phyloP scores from a whole-genome alignment of 495 filamentous ascomycete genomes.

The Tuber magnatum region DNA sequence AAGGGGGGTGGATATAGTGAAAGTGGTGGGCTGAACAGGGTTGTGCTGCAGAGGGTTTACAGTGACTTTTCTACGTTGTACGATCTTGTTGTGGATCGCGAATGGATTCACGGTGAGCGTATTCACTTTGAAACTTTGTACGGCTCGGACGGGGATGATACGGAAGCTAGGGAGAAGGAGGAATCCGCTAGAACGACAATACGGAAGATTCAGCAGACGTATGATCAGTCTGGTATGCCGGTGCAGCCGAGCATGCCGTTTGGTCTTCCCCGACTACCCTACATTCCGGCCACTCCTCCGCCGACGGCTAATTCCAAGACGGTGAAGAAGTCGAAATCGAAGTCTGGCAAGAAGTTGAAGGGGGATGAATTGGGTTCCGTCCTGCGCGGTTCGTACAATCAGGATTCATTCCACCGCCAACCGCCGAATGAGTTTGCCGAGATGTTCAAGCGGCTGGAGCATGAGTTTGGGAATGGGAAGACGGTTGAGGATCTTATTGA shows the following conservation, averaged over 20 bases:
- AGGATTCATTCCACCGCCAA: conserved; percentile 53
- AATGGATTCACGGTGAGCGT: conserved; percentile 48
- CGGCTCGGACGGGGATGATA: conserved; percentile 43
- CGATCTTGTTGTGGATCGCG: conserved; percentile 77
- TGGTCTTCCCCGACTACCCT: conserved; percentile 73
- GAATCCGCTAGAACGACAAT: conserved; percentile 50
- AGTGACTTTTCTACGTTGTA: conserved; percentile 79
- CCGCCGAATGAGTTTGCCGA: conserved; percentile 62
- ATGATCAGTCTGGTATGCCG: conserved; percentile 77
- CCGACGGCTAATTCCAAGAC: conserved; percentile 55
- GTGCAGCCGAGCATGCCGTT: conserved; percentile 88
- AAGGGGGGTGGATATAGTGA: conserved; percentile 91
- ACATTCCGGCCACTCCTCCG: conserved; percentile 42
- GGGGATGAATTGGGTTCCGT: conserved; percentile 67
- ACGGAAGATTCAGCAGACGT: conserved; percentile 71
- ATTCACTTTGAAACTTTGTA: conserved; percentile 43
- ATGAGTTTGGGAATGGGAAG: conserved; percentile 63
- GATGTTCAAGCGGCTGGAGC: conserved; percentile 76
- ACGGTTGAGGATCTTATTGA: conserved; percentile 65
- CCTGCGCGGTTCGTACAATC: conserved; percentile 68
- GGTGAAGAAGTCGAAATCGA: conserved; percentile 57
- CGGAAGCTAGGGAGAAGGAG: conserved; percentile 45
- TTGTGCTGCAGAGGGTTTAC: conserved; percentile 75
- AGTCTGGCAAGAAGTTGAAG: conserved; percentile 57
- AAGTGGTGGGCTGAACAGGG: conserved; percentile 70